Conservation (phyloP, 192 early-diverging fungal species). For the Dimargaris cristalligena region DNA sequence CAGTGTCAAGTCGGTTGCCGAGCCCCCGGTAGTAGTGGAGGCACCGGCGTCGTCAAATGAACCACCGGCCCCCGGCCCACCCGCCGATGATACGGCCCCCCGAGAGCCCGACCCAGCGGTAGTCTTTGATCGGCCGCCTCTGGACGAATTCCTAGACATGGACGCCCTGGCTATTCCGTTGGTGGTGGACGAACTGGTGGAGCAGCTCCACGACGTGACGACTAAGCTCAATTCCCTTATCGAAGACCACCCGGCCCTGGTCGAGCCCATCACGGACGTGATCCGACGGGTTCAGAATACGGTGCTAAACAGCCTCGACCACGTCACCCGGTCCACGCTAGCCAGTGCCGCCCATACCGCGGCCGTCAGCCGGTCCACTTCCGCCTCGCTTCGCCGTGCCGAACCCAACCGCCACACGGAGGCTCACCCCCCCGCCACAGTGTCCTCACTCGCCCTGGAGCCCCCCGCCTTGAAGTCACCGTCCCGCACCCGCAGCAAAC, state of each 20-base stretch:
- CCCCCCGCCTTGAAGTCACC: not conserved
- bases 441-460: not conserved
- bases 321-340: not conserved
- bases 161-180: not conserved
- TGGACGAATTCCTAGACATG: no score
- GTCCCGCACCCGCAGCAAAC: not conserved
- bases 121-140: no score
- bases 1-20: no score
- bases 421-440: not conserved
- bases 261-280: not conserved
- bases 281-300: conserved; percentile 5
- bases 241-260: not conserved
- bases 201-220: conserved; percentile 7
- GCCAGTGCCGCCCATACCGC: not conserved
- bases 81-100: no score
- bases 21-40: no score
- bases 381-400: not conserved
- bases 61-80: no score
- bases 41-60: no score
- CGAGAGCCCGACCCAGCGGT: no score
- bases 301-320: conserved; percentile 8
- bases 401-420: not conserved
- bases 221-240: not conserved
- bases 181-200: conserved; percentile 8
- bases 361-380: no score